Conservation (phyloP, 139 green algal species). For the Pleodorina starrii region DNA sequence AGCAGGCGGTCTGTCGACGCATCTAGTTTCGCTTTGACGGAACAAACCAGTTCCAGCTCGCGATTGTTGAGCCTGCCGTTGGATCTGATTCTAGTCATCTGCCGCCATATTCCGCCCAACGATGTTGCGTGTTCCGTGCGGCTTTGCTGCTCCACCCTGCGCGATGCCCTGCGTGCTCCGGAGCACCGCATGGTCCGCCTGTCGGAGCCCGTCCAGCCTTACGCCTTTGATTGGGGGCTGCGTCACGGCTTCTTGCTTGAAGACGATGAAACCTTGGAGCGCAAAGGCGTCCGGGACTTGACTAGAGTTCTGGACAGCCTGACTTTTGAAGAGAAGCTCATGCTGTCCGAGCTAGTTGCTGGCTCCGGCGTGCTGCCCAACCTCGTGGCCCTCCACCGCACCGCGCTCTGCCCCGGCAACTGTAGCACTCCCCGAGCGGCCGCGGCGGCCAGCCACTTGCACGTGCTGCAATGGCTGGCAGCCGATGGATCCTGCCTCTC, state of each 20-base stretch:
- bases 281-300: neutral
- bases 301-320: neutral
- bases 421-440: neutral
- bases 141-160: neutral
- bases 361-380: neutral
- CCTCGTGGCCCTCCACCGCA: neutral
- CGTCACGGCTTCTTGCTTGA: neutral
- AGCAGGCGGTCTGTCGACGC: neutral
- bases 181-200: neutral
- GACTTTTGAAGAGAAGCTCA: neutral
- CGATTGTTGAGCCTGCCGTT: neutral
- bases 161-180: neutral
- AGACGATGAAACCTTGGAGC: neutral
- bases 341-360: neutral
- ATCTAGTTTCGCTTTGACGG: neutral
- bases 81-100: neutral
- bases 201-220: neutral
- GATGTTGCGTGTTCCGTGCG: neutral
- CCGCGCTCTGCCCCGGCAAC: neutral
- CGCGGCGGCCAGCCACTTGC: neutral
- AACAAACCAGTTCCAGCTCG: neutral
- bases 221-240: neutral
- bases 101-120: neutral
- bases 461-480: slow-evolving; percentile 18
- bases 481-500: neutral